Evolutionary conservation across 441 rosid species (phyloP), one percentile per base, ranked within the genome.

Genomic region (Gossypium davidsonii): DNA sequence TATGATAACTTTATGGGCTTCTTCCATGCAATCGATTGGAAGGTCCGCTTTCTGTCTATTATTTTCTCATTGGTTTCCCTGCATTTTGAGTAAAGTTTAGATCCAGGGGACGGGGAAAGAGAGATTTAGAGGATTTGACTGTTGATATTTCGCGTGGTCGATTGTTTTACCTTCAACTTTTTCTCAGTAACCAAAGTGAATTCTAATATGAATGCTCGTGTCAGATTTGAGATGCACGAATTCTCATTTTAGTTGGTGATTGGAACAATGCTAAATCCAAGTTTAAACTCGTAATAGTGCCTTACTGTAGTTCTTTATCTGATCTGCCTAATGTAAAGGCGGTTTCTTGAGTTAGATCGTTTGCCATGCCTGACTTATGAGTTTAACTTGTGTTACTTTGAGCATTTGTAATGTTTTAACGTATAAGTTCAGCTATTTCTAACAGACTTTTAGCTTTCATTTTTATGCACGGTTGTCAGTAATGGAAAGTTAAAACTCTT

Each of bases 21-120:
- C 80, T 84, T 88, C 77, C 92, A 94, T 74, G 98, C 98, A 69
- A 88, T 92, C 51, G 88, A 91, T 79, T 94, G 99, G 99, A 94
- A 85, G 98, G 98, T 92, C 66, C 7, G 53, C 4, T 58, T 20
- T 28, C 25, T 34, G 12, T 23, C 20, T 61, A 62, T 17, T 58
- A 7, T 49, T 18, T 51, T 31, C 52, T 25, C 1, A 15, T 65
- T 80, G 31, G 20, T 46, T 60, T 11, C 17, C 44, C 17, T 2
- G 11, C 70, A 59, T 51, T 53, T 55, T 4, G 10, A 11, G 59
- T 55, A 10, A 55, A 8, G 59, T 53, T 18, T 53, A 53, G 59
- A 21, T 18, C 59, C 59, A 17, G 59, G 25, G 4, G 59, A 55
- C 9, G 26, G 26, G 5, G 26, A 10, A 14, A 53, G 57, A 53